Base-by-base conservation (phyloP, 192 early-diverging fungal species). In the Umbelopsis isabellina region DNA sequence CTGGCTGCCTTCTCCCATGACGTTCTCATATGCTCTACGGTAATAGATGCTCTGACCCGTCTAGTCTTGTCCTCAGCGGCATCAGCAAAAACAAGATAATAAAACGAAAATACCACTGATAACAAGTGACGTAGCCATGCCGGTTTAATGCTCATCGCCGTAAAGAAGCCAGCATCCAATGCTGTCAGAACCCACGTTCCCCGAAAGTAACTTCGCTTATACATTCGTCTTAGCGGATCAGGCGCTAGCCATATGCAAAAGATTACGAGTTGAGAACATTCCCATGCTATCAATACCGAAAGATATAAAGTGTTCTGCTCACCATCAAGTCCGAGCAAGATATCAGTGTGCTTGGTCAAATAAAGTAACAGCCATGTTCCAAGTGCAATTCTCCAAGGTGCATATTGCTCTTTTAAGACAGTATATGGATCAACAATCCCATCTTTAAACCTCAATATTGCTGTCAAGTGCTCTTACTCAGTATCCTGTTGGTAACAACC, bases 91-190 rank as follows among this genome's bases (percentile, higher is more conserved):
- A 94, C 84, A 30, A 98, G 77, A 70, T 98, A 98, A 61, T 92
- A 91, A 11, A 87, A 53, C 0, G 91, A 85, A 70, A 97, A 96
- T 9, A 96, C 45, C 4, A 96, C 75, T 1, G 91, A 90, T 65
- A 90, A 72, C 1, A 91, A 80, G 72, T 98, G 92, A 5, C 93
- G 84, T 23, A 95, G 73, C 66, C 82, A 83, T 64, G 88, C 89
- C 1, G 94, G 93, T 20, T 83, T 79, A 30, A 97, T 82, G 30
- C 82, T 73, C 89, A 95, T 93, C 12, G 94, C 93, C 0, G 94
- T 95, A 71, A 95, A 89, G 80, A 96, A 97, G 0, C 95, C 97
- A 2, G 95, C 97, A 69, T 98, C 97, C n/a, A 97, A 78, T 3
- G 92, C 93, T 1, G 93, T 94, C 55, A 95, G 75, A 41, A 97